Evolutionary conservation across 768 basidiomycete genomes (phyloP), one percentile per base, ranked within the genome.

Genomic region (Fomitopsis serialis): DNA sequence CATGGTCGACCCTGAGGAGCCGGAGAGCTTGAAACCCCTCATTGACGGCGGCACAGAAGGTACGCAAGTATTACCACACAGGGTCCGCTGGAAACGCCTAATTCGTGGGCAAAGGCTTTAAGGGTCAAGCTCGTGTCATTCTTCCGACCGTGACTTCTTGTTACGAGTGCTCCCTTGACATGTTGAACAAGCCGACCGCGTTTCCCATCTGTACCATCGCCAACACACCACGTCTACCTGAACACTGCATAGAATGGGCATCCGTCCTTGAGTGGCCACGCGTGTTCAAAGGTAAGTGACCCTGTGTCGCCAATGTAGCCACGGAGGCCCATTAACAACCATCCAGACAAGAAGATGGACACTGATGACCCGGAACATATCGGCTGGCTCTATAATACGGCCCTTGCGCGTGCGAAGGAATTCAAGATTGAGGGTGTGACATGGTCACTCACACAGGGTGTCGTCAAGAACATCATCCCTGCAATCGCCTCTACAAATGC

Each of bases 231-330:
- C 89, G 97, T 53, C 77, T 98, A 22, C 97, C 97, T 1, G 97
- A 99, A 64, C 97, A 99, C 64, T 98, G 97, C 66, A 98, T 99
- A 62, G 97, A 98, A 71, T 99, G 97, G 97, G 97, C 97, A 0
- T 95, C 92, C 37, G 97, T 98, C 11, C 76, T 99, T 21, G 95
- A 99, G 69, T 99, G 97, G 97, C 96, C 97, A n/a, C 82, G 84
- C 45, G 84, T 92, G 1, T 85, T 89, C 57, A 89, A 88, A 67
- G 92, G 95, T 94, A 50, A 56, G 75, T 42, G 37, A 59, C n/a
- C n/a, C n/a, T n/a, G n/a, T n/a, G n/a, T n/a, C n/a, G n/a, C n/a
- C n/a, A n/a, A n/a, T n/a, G n/a, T n/a, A n/a, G n/a, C n/a, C n/a
- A n/a, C n/a, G n/a, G n/a, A n/a, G n/a, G n/a, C n/a, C n/a, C n/a